These are phyloP conservation scores for Colletotrichum horii DNA, from an alignment of 2,329 filamentous ascomycete species.

Conservation along the genomic window DNA sequence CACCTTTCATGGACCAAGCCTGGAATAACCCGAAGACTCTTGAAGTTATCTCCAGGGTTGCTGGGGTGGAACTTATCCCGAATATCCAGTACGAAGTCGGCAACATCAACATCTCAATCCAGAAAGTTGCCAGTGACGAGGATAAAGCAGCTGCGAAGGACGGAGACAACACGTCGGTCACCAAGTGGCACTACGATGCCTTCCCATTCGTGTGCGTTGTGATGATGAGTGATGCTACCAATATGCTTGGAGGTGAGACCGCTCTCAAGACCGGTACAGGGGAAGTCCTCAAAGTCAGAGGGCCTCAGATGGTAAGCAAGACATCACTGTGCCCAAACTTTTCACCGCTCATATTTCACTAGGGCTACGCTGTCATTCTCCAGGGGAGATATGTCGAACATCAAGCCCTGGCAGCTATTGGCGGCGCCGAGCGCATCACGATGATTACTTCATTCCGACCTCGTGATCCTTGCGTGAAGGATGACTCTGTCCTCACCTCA, in stretches of 20 bases:
- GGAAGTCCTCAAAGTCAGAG: slow-evolving; percentile 61
- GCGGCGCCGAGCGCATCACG: slow-evolving; percentile 48
- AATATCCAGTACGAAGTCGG: slow-evolving; percentile 61
- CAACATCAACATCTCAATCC: slow-evolving; percentile 59
- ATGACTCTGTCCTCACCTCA: slow-evolving; percentile 61
- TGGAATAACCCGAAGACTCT: slow-evolving; percentile 50
- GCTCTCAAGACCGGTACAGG: slow-evolving; percentile 58
- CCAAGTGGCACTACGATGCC: slow-evolving; percentile 69
- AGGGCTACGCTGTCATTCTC: slow-evolving; percentile 46
- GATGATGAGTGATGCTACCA: slow-evolving; percentile 68
- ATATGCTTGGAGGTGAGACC: slow-evolving; percentile 70
- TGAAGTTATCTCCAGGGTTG: slow-evolving; percentile 53
- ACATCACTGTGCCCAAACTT: neutral
- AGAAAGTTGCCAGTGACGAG: slow-evolving; percentile 49
- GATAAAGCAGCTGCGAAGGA: slow-evolving; percentile 45
- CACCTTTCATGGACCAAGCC: slow-evolving; percentile 44
- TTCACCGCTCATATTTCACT: slow-evolving; percentile 8
- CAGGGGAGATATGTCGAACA: slow-evolving; percentile 52
- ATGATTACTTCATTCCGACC: slow-evolving; percentile 52
- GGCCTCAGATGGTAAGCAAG: slow-evolving; percentile 60
- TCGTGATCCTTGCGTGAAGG: slow-evolving; percentile 39
- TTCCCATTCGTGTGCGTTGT: slow-evolving; percentile 74
- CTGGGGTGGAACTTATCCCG: slow-evolving; percentile 59
- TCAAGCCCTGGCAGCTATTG: slow-evolving; percentile 43
- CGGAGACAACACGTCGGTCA: slow-evolving; percentile 43